phyloP scores from a whole-genome alignment of 2,329 filamentous ascomycete genomes.

The Talaromyces sp. region DNA sequence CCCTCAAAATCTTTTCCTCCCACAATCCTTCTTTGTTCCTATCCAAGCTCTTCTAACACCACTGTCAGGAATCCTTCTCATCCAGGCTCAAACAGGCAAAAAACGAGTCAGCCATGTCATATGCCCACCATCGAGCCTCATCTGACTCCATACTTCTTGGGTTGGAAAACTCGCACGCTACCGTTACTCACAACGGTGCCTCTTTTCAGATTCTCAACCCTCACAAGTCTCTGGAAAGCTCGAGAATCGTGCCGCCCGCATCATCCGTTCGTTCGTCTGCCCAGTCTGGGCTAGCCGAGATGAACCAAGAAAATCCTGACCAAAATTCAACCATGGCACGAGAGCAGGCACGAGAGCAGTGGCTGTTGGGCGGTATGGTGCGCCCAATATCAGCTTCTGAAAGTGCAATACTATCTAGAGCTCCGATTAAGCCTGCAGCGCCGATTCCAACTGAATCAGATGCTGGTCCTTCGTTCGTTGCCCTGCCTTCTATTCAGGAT shows the following conservation, averaged over 20 bases:
- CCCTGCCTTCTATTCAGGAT: constrained; percentile 5
- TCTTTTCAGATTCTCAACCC: constrained; percentile 35
- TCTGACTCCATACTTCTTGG: constrained; percentile 25
- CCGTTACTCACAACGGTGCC: constrained; percentile 28
- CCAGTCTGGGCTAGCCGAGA: neutral
- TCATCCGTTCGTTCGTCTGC: neutral
- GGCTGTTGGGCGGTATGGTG: constrained; percentile 1
- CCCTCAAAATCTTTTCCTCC: neutral
- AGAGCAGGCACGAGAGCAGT: neutral
- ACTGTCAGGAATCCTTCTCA: constrained; percentile 7
- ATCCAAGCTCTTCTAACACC: neutral
- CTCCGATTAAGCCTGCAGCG: neutral
- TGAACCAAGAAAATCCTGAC: neutral
- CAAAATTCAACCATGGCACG: neutral
- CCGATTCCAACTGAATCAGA: neutral
- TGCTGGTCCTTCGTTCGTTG: constrained; percentile 1
- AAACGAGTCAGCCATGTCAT: neutral
- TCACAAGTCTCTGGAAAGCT: constrained; percentile 29
- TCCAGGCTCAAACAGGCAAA: constrained; percentile 4
- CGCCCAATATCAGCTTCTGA: constrained; percentile 10
- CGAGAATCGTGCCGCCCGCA: constrained; percentile 27
- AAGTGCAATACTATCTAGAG: constrained; percentile 5
- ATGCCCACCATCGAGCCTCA: constrained; percentile 10
- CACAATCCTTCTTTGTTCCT: neutral
- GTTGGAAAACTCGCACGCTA: constrained; percentile 19